Evolutionary conservation across 2,329 filamentous ascomycete species (phyloP).

Genomic region (Calonectria ilicicola): DNA sequence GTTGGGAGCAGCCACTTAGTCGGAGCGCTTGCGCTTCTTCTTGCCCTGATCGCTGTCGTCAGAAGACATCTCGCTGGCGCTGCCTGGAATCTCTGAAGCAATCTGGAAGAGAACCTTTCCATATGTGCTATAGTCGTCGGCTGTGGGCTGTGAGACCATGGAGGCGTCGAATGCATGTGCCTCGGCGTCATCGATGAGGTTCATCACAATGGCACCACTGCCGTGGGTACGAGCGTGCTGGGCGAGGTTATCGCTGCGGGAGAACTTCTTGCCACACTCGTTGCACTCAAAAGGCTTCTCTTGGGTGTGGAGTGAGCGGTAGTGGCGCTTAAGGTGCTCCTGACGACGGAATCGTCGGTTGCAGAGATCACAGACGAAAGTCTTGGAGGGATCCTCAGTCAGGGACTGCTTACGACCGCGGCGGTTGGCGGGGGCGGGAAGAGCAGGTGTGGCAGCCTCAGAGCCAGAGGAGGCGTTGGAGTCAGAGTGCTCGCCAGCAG

Average conservation of each 20-base stretch:
- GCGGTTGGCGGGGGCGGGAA: constrained; percentile 78
- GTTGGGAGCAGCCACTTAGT: constrained; percentile 55
- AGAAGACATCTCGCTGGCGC: constrained; percentile 68
- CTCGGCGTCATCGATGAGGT: constrained; percentile 81
- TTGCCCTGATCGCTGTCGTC: constrained; percentile 64
- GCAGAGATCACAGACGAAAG: constrained; percentile 96
- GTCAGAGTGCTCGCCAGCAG: constrained; percentile 52
- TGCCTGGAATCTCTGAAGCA: constrained; percentile 78
- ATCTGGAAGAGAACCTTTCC: constrained; percentile 87
- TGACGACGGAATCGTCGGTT: constrained; percentile 97
- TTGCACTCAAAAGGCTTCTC: constrained; percentile 99
- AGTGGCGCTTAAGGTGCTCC: constrained; percentile 98
- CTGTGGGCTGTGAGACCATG: constrained; percentile 57
- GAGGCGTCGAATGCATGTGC: constrained; percentile 55
- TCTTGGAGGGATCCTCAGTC: constrained; percentile 98
- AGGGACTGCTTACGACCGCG: constrained; percentile 98
- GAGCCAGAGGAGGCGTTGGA: constrained; percentile 56
- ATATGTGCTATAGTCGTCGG: constrained; percentile 74
- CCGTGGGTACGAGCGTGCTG: constrained; percentile 97
- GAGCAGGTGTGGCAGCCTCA: constrained; percentile 56
- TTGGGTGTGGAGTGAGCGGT: constrained; percentile 96
- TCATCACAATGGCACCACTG: constrained; percentile 90
- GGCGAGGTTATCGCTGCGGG: constrained; percentile 94
- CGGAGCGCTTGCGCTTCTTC: constrained; percentile 81
- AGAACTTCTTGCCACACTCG: constrained; percentile 99